A percentile compares a stretch with the other conserved stretches of the same genome.
phyloP scores from a whole-genome alignment of 1,284 basidiomycete species.

The Ceratobasidium sp. region DNA sequence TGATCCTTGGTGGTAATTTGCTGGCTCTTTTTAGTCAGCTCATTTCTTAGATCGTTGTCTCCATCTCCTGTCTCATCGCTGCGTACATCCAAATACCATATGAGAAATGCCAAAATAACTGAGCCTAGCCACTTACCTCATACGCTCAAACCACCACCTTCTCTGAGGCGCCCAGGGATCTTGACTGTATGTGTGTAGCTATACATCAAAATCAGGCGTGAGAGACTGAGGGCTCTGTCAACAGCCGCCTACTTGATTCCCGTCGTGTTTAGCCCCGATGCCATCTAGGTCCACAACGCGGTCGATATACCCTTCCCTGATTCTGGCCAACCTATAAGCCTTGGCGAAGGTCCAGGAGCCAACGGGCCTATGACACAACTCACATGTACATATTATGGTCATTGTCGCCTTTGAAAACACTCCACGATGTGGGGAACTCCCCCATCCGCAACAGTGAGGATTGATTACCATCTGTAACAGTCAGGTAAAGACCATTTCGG shows the following conservation, averaged over 20 bases:
- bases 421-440: background rate
- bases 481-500: background rate
- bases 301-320: background rate
- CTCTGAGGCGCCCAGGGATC: background rate
- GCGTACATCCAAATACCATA: background rate
- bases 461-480: background rate
- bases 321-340: background rate
- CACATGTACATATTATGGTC: conserved; percentile 12
- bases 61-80: conserved; percentile 13
- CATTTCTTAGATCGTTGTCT: background rate
- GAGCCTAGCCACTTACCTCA: background rate
- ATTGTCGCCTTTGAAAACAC: background rate
- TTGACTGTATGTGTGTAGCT: background rate
- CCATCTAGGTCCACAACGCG: conserved; percentile 4
- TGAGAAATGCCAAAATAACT: background rate
- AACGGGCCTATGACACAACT: background rate
- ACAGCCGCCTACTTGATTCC: background rate
- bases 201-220: background rate
- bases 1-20: background rate
- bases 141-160: background rate
- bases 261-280: background rate
- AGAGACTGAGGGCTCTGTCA: background rate
- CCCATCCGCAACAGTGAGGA: background rate
- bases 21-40: no score
- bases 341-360: no score